Percentiles rank a stretch among this genome's conserved stretches.
These are phyloP conservation scores for Smallanthus sonchifolius DNA, from an alignment of 129 eudicot genomes.

Conservation along the genomic window DNA sequence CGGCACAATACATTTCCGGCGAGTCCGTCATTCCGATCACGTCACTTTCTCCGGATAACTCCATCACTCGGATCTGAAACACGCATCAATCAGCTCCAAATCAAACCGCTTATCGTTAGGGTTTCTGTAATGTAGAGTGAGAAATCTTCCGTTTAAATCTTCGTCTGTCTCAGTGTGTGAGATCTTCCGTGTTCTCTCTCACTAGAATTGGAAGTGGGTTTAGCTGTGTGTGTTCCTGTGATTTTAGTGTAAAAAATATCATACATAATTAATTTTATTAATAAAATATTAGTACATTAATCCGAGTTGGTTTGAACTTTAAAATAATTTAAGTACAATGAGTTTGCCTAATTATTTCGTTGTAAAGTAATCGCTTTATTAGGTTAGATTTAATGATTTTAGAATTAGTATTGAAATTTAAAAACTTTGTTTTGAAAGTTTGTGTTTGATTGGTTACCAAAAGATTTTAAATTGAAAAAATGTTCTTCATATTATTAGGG, in stretches of 20 bases:
- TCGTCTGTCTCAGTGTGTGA: constrained; percentile 23
- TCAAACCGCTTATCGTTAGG: constrained; percentile 18
- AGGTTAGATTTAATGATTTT: too few species aligned
- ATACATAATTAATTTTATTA: background rate
- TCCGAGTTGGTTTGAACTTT: background rate
- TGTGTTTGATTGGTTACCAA: too few species aligned
- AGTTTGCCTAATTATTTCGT: too few species aligned
- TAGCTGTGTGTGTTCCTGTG: constrained; percentile 14
- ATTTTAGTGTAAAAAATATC: background rate
- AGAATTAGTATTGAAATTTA: too few species aligned
- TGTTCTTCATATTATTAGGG: too few species aligned
- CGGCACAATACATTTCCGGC: constrained; percentile 33
- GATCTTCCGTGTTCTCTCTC: constrained; percentile 28
- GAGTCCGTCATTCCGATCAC: constrained; percentile 26
- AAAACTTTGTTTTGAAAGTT: too few species aligned
- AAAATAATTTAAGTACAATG: too few species aligned
- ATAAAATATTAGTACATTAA: background rate
- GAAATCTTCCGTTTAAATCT: constrained; percentile 28
- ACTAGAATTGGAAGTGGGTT: constrained; percentile 21
- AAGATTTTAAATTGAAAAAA: too few species aligned
- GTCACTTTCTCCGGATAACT: constrained; percentile 49
- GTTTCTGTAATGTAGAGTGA: constrained; percentile 18
- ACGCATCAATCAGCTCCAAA: constrained; percentile 38
- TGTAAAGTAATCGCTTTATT: too few species aligned
- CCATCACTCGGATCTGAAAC: constrained; percentile 62